Evolutionary conservation across 163 green algal genomes (phyloP).

Genomic region (Coccomyxa subellipsoidea): DNA sequence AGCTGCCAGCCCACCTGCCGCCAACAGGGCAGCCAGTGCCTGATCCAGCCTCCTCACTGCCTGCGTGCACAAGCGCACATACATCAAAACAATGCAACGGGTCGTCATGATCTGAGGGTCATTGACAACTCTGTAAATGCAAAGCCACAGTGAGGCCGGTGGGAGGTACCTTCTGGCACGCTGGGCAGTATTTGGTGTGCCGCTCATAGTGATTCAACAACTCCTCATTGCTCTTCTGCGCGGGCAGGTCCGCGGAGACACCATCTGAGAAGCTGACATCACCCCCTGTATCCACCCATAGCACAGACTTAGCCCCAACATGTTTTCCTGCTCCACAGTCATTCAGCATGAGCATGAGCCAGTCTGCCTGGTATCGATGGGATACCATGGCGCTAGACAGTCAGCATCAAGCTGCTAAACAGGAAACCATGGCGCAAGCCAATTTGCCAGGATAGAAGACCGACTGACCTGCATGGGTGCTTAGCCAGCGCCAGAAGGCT

Average conservation of each 20-base stretch:
- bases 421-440: neutral
- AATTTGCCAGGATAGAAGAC: neutral
- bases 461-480: conserved; percentile 22
- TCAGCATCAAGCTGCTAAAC: neutral
- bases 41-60: conserved; percentile 9
- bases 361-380: neutral
- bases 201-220: conserved; percentile 38
- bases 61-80: neutral
- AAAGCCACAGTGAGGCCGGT: neutral
- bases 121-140: too few relatives aligned
- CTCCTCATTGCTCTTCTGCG: conserved; percentile 23
- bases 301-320: neutral
- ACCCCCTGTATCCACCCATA: neutral
- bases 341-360: neutral
- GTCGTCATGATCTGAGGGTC: too few relatives aligned
- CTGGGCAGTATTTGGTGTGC: conserved; percentile 46
- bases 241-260: conserved; percentile 15
- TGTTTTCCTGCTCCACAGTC: neutral
- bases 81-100: neutral
- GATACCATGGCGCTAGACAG: neutral
- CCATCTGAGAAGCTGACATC: conserved; percentile 21
- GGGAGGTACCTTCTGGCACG: conserved; percentile 29
- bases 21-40: neutral
- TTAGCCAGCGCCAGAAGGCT: conserved; percentile 36
- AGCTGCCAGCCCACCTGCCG: neutral